Evolutionary conservation across 257 asterid species (phyloP), one percentile per base, ranked within the genome.

Genomic region (Penstemon eatonii): DNA sequence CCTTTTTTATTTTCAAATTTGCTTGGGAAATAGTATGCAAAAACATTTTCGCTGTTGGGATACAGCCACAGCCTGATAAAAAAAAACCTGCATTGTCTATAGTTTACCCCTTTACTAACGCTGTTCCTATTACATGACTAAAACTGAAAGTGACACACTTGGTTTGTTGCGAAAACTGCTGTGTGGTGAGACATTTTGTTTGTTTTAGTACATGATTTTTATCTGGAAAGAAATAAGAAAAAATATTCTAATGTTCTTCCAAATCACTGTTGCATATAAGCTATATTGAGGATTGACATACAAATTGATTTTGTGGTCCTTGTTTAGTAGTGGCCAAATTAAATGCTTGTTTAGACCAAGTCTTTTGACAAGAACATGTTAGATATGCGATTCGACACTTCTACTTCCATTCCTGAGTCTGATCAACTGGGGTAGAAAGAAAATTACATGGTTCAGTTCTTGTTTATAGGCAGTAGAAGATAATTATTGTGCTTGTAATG

Each of bases 131-230:
- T 12, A 9, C 51, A 15, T 56, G 33, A 36, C 51, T 47, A 58
- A 69, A 67, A 50, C 72, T 56, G 18, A 46, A 68, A 44, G 6
- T 50, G 64, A 46, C 40, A 12, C 54, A 5, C 33, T 54, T 38
- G 9, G 39, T 33, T 47, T 49, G 18, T 3, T 49, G 0, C 10
- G 3, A 15, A 15, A 49, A 12, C 54, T 49, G 10, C 19, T 10
- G 54, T 13, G 15, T 49, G 54, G 5, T 8, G 54, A 15, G 5
- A 5, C 1, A 15, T 49, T 49, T 49, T 8, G 15, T 10, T 9
- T 25, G 33, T 25, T 25, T 25, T 25, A 25, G 33, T 1, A 25
- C 33, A 25, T 25, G 33, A 25, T 25, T 25, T 25, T 25, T 25
- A 25, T 25, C 33, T 25, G 33, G 33, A 25, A 25, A 25, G 33